These are phyloP conservation scores for Russula sp. DNA, from an alignment of 768 basidiomycete species.

Conservation along the genomic window DNA sequence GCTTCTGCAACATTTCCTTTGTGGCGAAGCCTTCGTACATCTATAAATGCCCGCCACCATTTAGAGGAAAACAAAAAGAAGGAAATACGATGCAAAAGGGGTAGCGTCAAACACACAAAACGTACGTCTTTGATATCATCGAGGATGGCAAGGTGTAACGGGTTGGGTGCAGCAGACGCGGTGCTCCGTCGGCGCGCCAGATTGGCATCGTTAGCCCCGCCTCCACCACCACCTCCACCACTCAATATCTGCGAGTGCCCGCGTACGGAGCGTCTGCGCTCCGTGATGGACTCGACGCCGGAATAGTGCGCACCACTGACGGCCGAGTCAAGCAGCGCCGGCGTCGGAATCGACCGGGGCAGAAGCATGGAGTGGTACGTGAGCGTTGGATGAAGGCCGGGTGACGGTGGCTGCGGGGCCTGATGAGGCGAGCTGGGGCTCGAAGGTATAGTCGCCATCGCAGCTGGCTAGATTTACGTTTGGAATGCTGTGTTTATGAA, in stretches of 20 bases:
- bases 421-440: not conserved
- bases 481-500: not conserved
- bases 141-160: slow-evolving; percentile 39
- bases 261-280: slow-evolving; percentile 13
- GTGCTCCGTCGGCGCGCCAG: slow-evolving; percentile 9
- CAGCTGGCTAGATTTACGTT: not conserved
- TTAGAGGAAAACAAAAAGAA: not conserved
- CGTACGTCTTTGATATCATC: slow-evolving; percentile 46
- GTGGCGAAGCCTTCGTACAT: slow-evolving; percentile 51
- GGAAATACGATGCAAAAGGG: too few relatives aligned
- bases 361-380: slow-evolving; percentile 43
- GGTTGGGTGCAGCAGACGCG: slow-evolving; percentile 14
- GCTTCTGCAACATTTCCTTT: slow-evolving; percentile 42
- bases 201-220: not conserved
- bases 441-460: not conserved
- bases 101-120: not conserved
- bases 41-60: slow-evolving; percentile 9
- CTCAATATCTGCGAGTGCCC: not conserved
- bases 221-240: not conserved
- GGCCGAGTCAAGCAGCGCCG: slow-evolving; percentile 48
- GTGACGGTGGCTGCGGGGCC: slow-evolving; percentile 6
- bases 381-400: slow-evolving; percentile 31
- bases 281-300: slow-evolving; percentile 38
- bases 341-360: slow-evolving; percentile 36
- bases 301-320: slow-evolving; percentile 59